Evolutionary conservation across 352 stramenopile genomes (phyloP), one percentile per base, ranked within the genome.

Genomic region (Phytophthora capsici): DNA sequence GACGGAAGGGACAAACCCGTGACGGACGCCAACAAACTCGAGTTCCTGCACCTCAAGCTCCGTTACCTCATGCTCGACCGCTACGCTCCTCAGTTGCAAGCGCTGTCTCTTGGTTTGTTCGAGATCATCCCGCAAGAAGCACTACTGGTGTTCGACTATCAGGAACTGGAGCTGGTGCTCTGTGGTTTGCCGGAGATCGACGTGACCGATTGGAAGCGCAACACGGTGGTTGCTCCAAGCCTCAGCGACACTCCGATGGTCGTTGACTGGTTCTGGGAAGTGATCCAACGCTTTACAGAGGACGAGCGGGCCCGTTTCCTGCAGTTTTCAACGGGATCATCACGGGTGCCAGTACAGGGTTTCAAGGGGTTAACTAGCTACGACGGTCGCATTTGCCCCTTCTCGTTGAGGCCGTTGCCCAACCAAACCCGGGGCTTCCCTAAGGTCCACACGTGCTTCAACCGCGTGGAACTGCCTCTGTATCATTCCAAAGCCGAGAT

Each of bases 91-190:
- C 95, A 99, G 67, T 66, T 99, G 6, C 93, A 93, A 47, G 97
- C 81, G 14, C 46, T 95, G 3, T 86, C 83, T 10, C 67, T 86
- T n/a, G 86, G 98, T 4, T 94, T 99, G 59, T 99, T 98, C 69
- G 97, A 99, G 68, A 91, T 99, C 7, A 90, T 99, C 34, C 97
- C 97, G 2, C 95, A 98, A 57, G 88, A 98, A 52, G 86, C 98
- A 8, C 76, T 99, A 23, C 95, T 97, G 41, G 88, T 99, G 1
- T 99, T 99, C 75, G 97, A 99, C 78, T 99, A 98, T 72, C 96
- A 99, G 73, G 97, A 99, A 75, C 78, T 99, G 26, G 86, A 94
- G 71, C 78, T 94, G 37, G 80, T 94, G 37, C 68, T 94, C n/a
- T 90, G 83, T 34, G 86, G 86, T 0, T 55, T 97, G n/a, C 79